Conservation (phyloP, 305 asterid genomes). For the Solanum aculeatissimum region DNA sequence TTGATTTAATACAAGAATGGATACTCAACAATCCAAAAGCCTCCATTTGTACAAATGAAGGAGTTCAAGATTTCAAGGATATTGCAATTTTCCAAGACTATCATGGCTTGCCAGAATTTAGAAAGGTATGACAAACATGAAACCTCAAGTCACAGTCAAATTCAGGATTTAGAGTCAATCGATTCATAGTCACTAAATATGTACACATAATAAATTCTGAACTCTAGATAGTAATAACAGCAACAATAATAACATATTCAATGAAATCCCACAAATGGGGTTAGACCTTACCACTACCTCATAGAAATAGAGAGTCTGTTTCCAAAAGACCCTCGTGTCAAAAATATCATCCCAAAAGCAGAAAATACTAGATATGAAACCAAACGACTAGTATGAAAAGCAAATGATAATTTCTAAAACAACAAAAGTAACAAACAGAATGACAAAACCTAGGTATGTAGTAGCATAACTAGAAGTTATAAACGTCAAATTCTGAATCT, state of each 20-base stretch:
- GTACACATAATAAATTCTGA: neutral
- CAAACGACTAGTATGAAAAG: no score
- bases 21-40: conserved; percentile 6
- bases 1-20: conserved; percentile 11
- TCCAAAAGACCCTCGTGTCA: no score
- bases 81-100: conserved; percentile 16
- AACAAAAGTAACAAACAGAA: no score
- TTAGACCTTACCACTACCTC: no score
- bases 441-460: no score
- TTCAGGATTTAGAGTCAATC: neutral
- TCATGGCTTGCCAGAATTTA: conserved; percentile 12
- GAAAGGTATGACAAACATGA: conserved; percentile 2
- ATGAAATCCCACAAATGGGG: no score
- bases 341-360: no score
- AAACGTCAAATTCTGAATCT: neutral
- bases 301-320: no score
- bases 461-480: neutral
- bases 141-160: neutral
- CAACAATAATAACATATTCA: no score
- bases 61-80: neutral
- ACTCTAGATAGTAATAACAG: neutral
- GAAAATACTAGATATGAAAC: no score
- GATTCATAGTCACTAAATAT: neutral
- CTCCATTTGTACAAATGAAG: conserved; percentile 12
- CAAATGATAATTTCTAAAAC: no score